Conservation (phyloP, 331 rosid genomes). For the Phaseolus coccineus region DNA sequence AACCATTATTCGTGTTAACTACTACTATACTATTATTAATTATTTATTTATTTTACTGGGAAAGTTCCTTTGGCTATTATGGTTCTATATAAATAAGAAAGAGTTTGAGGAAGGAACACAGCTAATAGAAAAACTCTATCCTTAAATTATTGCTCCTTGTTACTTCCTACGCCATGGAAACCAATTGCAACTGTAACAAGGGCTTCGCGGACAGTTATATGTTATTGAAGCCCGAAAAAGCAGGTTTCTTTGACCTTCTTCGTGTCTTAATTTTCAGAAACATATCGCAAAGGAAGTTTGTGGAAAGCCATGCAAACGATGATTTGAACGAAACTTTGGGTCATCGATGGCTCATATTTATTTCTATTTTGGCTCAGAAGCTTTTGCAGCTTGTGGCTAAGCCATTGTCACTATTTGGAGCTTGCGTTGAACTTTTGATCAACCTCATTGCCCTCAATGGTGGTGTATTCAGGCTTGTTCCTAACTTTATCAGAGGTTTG, state of each 20-base stretch:
- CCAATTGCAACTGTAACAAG: conserved; percentile 34
- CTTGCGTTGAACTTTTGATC: conserved; percentile 38
- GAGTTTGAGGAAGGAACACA: not conserved
- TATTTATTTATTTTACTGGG: not conserved
- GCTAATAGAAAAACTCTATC: not conserved
- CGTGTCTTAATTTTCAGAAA: conserved; percentile 38
- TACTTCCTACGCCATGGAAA: conserved; percentile 10
- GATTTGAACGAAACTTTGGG: conserved; percentile 30
- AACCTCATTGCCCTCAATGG: conserved; percentile 48
- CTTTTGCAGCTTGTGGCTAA: conserved; percentile 43
- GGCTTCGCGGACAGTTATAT: conserved; percentile 49
- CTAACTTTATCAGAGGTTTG: conserved; percentile 50
- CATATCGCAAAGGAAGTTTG: conserved; percentile 47
- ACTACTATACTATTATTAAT: not conserved
- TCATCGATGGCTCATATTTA: conserved; percentile 53
- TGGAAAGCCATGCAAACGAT: conserved; percentile 38
- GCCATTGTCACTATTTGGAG: conserved; percentile 46
- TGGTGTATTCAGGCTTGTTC: conserved; percentile 20
- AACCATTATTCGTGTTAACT: not conserved
- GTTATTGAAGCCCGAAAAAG: conserved; percentile 56
- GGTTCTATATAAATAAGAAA: not conserved
- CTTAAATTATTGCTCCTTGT: not conserved
- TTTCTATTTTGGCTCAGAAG: conserved; percentile 57
- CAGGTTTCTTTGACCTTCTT: conserved; percentile 52
- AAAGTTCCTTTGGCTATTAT: not conserved